phyloP scores from a whole-genome alignment of 805 yeast species.

The Yarrowia deformans region DNA sequence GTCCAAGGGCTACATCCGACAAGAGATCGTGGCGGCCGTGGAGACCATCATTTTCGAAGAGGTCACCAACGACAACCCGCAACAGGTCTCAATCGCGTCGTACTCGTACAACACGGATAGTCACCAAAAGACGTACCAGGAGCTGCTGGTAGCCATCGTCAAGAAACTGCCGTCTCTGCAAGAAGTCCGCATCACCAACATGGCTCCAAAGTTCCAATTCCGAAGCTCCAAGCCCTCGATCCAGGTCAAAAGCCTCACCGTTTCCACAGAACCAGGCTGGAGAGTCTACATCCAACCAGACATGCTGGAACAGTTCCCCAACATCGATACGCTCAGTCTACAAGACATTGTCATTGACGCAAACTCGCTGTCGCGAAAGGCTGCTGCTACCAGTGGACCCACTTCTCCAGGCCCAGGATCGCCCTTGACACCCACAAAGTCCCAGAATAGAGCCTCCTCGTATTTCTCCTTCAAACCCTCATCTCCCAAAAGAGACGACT shows the following conservation, averaged over 20 bases:
- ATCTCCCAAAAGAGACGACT: constrained; percentile 8
- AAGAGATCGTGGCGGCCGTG: constrained; percentile 15
- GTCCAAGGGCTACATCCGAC: constrained; percentile 14
- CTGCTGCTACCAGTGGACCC: not conserved
- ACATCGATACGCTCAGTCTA: constrained; percentile 10
- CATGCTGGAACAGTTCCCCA: constrained; percentile 32
- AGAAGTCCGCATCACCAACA: constrained; percentile 8
- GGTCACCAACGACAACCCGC: constrained; percentile 30
- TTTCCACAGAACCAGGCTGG: constrained; percentile 29
- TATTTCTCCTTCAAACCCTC: constrained; percentile 23
- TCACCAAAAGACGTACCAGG: constrained; percentile 18
- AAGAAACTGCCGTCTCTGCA: constrained; percentile 16
- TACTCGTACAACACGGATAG: constrained; percentile 20
- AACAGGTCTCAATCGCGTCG: constrained; percentile 25
- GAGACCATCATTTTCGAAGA: constrained; percentile 24
- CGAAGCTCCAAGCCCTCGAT: constrained; percentile 6
- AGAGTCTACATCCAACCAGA: constrained; percentile 30
- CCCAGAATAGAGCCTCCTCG: constrained; percentile 18
- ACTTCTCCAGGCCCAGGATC: constrained; percentile 1
- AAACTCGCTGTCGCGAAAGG: not conserved
- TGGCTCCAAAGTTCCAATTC: constrained; percentile 34
- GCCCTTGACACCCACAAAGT: constrained; percentile 10
- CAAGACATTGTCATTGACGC: constrained; percentile 35
- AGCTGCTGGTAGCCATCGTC: constrained; percentile 23
- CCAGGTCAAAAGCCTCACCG: constrained; percentile 10